Evolutionary conservation across 73 alveolate genomes (phyloP).

Genomic region (Paramecium sonneborni): DNA sequence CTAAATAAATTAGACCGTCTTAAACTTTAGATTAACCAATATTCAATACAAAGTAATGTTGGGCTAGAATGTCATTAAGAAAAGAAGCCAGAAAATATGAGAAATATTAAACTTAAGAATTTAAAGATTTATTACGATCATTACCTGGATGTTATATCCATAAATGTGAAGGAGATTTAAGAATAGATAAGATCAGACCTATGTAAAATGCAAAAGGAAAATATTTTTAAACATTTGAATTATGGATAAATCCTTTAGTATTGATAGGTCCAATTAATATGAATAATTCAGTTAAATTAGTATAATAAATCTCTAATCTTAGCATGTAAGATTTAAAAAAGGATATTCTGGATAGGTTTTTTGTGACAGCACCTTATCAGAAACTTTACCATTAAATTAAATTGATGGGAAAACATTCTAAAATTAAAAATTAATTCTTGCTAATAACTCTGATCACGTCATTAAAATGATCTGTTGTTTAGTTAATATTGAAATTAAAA

Average conservation of each 20-base stretch:
- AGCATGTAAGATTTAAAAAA: conserved; percentile 23
- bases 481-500: neutral
- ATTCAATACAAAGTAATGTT: neutral
- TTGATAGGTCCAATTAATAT: neutral
- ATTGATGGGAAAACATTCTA: neutral
- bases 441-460: neutral
- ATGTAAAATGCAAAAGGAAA: conserved; percentile 1
- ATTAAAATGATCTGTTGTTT: neutral
- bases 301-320: neutral
- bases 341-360: neutral
- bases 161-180: neutral
- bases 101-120: neutral
- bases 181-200: neutral
- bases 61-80: neutral
- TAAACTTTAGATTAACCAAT: neutral
- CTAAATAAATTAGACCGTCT: neutral
- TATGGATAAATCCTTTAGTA: conserved; percentile 11
- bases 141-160: neutral
- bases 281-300: conserved; percentile 3
- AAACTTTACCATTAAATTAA: neutral
- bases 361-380: neutral
- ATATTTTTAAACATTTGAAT: neutral
- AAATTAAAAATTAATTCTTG: conserved; percentile 1
- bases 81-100: neutral
- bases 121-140: neutral